These are phyloP conservation scores for Eucalyptus rudis DNA, from an alignment of 345 rosid genomes.

Conservation along the genomic window DNA sequence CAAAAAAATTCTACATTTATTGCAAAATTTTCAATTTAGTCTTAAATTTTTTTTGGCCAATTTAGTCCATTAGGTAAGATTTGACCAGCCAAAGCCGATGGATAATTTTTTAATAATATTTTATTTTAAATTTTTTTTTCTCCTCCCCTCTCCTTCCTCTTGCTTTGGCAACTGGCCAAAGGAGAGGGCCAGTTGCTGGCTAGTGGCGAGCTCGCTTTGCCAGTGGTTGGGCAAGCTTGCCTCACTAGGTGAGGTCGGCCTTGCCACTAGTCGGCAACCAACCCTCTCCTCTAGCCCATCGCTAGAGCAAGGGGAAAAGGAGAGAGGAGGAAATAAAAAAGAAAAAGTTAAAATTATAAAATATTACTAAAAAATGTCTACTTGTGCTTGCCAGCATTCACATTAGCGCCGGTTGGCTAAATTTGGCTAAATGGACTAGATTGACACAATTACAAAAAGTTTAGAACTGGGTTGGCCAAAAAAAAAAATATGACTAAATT, in stretches of 20 bases:
- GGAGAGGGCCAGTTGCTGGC: too few relatives aligned
- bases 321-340: too few relatives aligned
- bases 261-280: rapidly evolving
- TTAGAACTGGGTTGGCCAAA: rapidly evolving
- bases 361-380: too few relatives aligned
- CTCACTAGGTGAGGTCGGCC: rapidly evolving
- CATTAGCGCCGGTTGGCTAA: rapidly evolving
- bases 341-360: too few relatives aligned
- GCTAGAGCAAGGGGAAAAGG: too few relatives aligned
- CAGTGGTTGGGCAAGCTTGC: rapidly evolving
- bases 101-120: too few relatives aligned
- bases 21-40: too few relatives aligned
- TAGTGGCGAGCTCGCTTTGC: rapidly evolving
- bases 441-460: rapidly evolving
- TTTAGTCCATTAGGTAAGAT: rapidly evolving
- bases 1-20: too few relatives aligned
- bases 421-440: rapidly evolving
- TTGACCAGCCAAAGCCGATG: rapidly evolving
- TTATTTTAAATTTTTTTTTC: rapidly evolving
- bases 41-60: rapidly evolving
- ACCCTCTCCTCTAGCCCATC: too few relatives aligned
- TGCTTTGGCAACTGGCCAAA: rapidly evolving
- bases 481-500: rapidly evolving
- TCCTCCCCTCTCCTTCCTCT: too few relatives aligned
- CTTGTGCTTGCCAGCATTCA: rapidly evolving